phyloP scores from a whole-genome alignment of 805 yeast species.

The Torulaspora maleeae region DNA sequence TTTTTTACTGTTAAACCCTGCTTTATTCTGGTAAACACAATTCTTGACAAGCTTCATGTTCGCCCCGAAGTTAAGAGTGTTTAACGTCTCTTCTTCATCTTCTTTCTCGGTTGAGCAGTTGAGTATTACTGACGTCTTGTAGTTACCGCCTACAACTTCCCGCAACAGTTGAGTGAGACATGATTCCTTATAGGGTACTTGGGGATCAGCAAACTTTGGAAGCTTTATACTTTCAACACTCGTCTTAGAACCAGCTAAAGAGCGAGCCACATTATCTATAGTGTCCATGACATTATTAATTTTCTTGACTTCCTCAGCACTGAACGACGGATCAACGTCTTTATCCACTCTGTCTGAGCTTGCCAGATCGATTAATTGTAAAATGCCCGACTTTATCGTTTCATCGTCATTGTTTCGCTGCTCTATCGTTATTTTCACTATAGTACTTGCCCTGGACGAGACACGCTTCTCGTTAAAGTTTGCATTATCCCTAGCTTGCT shows the following conservation, averaged over 20 bases:
- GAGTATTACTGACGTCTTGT: slow-evolving; percentile 67
- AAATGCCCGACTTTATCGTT: slow-evolving; percentile 42
- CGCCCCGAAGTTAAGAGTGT: slow-evolving; percentile 69
- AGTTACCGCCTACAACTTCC: slow-evolving; percentile 78
- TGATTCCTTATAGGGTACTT: slow-evolving; percentile 65
- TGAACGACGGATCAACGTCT: slow-evolving; percentile 60
- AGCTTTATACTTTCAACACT: slow-evolving; percentile 46
- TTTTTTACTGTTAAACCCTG: slow-evolving; percentile 41
- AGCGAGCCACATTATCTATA: slow-evolving; percentile 74
- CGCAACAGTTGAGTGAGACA: slow-evolving; percentile 73
- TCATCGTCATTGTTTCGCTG: slow-evolving; percentile 49
- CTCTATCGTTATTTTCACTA: slow-evolving; percentile 62
- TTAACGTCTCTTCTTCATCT: slow-evolving; percentile 60
- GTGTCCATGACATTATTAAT: slow-evolving; percentile 75
- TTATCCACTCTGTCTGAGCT: slow-evolving; percentile 56
- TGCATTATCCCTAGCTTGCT: slow-evolving; percentile 54
- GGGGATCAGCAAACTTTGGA: slow-evolving; percentile 19
- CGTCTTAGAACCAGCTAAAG: slow-evolving; percentile 45
- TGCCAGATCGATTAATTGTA: slow-evolving; percentile 78
- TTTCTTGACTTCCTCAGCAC: slow-evolving; percentile 77
- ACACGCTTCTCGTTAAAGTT: slow-evolving; percentile 57
- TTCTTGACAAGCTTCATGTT: slow-evolving; percentile 67
- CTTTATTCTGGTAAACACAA: slow-evolving; percentile 42
- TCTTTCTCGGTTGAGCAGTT: slow-evolving; percentile 62
- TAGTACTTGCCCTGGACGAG: slow-evolving; percentile 77